Evolutionary conservation across 2,329 filamentous ascomycete genomes (phyloP), one percentile per base, ranked within the genome.

Genomic region (Fusarium liriodendri): DNA sequence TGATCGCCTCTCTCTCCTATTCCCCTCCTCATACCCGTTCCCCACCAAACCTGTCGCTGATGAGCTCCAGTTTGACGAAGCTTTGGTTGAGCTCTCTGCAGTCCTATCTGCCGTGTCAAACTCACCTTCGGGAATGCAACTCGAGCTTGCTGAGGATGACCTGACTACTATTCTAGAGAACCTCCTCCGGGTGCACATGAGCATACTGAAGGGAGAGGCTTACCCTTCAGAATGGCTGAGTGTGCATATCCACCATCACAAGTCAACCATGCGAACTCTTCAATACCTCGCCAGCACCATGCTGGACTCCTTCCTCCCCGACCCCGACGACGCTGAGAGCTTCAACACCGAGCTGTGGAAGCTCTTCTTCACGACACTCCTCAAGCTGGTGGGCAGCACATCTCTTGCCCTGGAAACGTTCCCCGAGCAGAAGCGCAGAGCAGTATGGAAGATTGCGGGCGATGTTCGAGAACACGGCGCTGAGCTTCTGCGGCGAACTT

Each of bases 371-470:
- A 93, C 92, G 20, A 96, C 95, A 0, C 85, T 99, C 33, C 87
- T 99, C 32, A 95, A 94, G 79, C 91, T 98, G 4, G 94, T 99
- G 4, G 94, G 94, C 6, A 98, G 95, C 78, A 92, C 95, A 38
- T 94, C 93, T 0, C 88, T 99, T 22, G 95, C 97, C 0, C 88
- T 99, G 40, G 97, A 99, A 81, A 98, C 95, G 0, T 98, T 98
- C 80, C 95, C 97, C 0, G 97, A 99, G 82, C 97, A 99, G 84
- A 99, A 98, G 84, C 89, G 97, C 54, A 88, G 97, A 64, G 96
- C 97, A 1, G 96, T 98, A 2, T 99, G 97, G 97, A 99, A 98
- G 85, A 98, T 99, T 80, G 97, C 96, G 5, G 97, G 97, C 7
- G 97, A 99, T 83, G 95, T 99, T 60, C 90, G 97, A 65, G 95